Evolutionary conservation across 768 basidiomycete genomes (phyloP).

Genomic region (Auriculariales sp.): DNA sequence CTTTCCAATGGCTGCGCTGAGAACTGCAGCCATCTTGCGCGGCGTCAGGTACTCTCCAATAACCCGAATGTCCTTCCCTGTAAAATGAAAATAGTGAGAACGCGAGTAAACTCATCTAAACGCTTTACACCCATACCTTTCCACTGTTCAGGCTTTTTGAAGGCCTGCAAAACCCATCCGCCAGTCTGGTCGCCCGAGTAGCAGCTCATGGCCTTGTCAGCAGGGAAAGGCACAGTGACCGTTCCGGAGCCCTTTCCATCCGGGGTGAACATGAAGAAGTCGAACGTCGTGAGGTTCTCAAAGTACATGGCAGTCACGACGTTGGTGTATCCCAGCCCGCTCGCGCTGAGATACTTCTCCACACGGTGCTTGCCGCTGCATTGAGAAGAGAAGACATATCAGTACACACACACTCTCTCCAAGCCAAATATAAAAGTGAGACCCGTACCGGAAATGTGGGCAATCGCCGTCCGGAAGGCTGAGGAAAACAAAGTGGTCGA

Average conservation of each 20-base stretch:
- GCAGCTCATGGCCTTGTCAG: not conserved
- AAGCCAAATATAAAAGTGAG: too few species aligned
- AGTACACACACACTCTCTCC: too few species aligned
- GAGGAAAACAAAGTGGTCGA: slow-evolving; percentile 10
- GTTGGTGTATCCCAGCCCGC: slow-evolving; percentile 3
- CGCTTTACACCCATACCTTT: not conserved
- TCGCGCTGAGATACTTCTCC: slow-evolving; percentile 5
- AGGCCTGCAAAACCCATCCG: not conserved
- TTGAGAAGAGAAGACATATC: too few species aligned
- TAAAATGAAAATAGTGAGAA: not conserved
- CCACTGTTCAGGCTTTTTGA: not conserved
- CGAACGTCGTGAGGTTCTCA: not conserved
- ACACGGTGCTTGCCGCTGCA: too few species aligned
- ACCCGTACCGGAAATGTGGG: slow-evolving; percentile 7
- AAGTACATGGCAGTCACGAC: not conserved
- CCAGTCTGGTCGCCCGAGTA: not conserved
- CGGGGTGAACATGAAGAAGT: not conserved
- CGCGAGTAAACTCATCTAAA: not conserved
- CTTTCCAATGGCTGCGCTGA: not conserved
- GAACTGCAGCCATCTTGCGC: not conserved
- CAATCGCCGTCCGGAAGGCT: not conserved
- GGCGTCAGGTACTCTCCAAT: not conserved
- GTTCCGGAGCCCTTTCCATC: too few species aligned
- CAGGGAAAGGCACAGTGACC: not conserved
- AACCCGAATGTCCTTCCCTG: not conserved